These are phyloP conservation scores for Termitomyces eurrhizus DNA, from an alignment of 768 basidiomycete species.

Conservation along the genomic window DNA sequence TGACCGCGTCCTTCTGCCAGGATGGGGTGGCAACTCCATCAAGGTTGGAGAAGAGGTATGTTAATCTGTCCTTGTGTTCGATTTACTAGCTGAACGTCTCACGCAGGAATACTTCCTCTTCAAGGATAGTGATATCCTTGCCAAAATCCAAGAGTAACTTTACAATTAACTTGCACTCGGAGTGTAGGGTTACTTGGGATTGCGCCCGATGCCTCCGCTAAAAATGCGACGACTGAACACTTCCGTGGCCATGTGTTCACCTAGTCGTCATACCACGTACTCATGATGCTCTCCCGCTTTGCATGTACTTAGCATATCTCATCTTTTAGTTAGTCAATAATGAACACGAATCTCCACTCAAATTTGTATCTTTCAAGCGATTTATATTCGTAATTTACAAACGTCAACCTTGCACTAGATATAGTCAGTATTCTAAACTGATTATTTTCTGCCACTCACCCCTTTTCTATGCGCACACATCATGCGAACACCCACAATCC, in stretches of 20 bases:
- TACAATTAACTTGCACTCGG: background rate
- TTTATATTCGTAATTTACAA: background rate
- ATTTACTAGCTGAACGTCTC: background rate
- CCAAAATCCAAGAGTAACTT: conserved; percentile 87
- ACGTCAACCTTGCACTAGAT: background rate
- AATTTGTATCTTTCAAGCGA: background rate
- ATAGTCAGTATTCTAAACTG: background rate
- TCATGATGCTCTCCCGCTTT: conserved; percentile 3
- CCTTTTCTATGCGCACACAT: background rate
- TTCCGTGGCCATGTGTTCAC: background rate
- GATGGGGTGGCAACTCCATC: conserved; percentile 94
- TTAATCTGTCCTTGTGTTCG: conserved; percentile 13
- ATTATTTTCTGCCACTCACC: background rate
- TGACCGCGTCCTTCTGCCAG: conserved; percentile 90
- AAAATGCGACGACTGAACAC: background rate
- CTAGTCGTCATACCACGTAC: conserved; percentile 1
- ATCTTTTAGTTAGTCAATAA: conserved; percentile 3
- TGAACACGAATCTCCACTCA: conserved; percentile 4
- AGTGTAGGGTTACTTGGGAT: background rate
- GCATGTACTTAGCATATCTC: conserved; percentile 6
- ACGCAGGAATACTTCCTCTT: conserved; percentile 92
- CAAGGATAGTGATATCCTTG: conserved; percentile 92
- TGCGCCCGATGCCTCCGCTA: background rate
- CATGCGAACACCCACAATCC: conserved; percentile 4
- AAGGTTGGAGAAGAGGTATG: conserved; percentile 96